phyloP scores from a whole-genome alignment of 1,284 basidiomycete genomes.

The Apiotrichum gamsii region DNA sequence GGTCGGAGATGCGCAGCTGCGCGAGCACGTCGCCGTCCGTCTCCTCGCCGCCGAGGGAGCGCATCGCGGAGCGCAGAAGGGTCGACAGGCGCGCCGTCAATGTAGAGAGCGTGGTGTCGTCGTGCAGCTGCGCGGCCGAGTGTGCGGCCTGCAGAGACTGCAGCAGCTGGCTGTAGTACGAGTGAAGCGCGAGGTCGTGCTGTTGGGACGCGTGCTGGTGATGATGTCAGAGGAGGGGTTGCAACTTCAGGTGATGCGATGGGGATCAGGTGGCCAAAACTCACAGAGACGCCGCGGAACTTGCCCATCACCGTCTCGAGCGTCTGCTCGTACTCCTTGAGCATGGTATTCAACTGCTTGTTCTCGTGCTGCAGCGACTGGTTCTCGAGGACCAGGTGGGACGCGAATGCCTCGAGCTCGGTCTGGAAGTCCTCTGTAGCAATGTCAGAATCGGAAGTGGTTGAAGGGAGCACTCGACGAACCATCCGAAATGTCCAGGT shows the following conservation, averaged over 20 bases:
- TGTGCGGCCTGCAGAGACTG: conserved; percentile 62
- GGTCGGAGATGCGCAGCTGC: not conserved
- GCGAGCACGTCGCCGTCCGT: not conserved
- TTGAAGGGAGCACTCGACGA: too few relatives aligned
- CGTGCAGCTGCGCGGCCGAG: conserved; percentile 57
- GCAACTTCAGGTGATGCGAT: too few relatives aligned
- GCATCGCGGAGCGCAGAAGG: conserved; percentile 64
- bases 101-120: conserved; percentile 58
- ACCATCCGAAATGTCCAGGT: conserved; percentile 88
- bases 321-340: conserved; percentile 92
- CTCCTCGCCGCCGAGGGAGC: conserved; percentile 65
- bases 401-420: conserved; percentile 83
- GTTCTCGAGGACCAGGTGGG: conserved; percentile 88
- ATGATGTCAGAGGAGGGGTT: conserved; percentile 3
- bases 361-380: conserved; percentile 88
- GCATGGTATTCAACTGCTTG: conserved; percentile 75
- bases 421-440: conserved; percentile 79
- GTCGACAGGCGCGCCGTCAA: conserved; percentile 67
- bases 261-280: conserved; percentile 41
- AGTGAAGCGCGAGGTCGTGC: conserved; percentile 79
- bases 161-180: conserved; percentile 87
- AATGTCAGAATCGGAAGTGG: conserved; percentile 1
- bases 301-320: conserved; percentile 95
- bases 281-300: conserved; percentile 83
- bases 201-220: conserved; percentile 83